These are phyloP conservation scores for Sclerotinia subarctica DNA, from an alignment of 2,329 filamentous ascomycete species.

Conservation along the genomic window DNA sequence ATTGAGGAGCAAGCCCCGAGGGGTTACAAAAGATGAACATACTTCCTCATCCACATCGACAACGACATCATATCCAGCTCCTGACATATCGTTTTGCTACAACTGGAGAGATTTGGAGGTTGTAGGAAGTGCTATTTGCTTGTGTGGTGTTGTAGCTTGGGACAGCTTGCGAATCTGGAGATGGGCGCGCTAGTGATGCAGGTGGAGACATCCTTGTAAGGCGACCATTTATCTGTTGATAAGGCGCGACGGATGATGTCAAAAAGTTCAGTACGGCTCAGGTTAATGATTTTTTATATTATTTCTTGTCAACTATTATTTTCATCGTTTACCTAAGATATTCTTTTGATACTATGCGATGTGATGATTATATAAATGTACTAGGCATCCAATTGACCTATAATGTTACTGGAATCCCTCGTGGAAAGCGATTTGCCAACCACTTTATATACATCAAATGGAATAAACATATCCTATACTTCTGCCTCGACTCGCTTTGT, in stretches of 20 bases:
- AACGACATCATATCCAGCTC: slow-evolving; percentile 90
- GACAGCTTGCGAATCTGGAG: slow-evolving; percentile 31
- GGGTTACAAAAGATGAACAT: slow-evolving; percentile 30
- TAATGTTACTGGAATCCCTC: not conserved
- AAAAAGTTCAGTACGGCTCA: not conserved
- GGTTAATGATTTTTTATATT: not conserved
- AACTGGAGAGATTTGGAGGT: not conserved
- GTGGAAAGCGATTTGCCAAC: no score
- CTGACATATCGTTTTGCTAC: slow-evolving; percentile 32
- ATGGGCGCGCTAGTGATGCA: slow-evolving; percentile 19
- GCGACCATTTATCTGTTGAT: not conserved
- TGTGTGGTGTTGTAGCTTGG: slow-evolving; percentile 20
- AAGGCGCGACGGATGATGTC: not conserved
- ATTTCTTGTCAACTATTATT: not conserved
- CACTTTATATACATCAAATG: not conserved
- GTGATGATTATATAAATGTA: no score
- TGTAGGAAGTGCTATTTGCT: not conserved
- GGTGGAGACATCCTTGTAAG: slow-evolving; percentile 10
- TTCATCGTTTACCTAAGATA: not conserved
- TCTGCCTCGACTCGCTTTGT: not conserved
- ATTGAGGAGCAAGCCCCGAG: not conserved
- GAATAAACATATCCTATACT: not conserved
- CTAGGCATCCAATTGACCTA: not conserved
- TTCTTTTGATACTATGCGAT: not conserved
- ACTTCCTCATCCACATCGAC: slow-evolving; percentile 97